phyloP scores from a whole-genome alignment of 345 rosid genomes.

The Isatis tinctoria region DNA sequence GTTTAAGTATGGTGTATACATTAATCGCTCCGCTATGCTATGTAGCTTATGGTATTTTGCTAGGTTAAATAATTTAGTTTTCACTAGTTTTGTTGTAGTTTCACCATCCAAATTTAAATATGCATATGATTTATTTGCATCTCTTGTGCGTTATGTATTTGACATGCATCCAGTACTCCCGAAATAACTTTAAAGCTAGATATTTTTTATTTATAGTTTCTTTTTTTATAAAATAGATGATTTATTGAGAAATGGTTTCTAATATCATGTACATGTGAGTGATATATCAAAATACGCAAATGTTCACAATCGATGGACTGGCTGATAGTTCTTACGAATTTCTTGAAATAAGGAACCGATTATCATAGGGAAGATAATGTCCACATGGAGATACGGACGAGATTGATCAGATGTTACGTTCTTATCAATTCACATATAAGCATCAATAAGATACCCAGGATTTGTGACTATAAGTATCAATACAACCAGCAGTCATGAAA shows the following conservation, averaged over 20 bases:
- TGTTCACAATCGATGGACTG: neutral
- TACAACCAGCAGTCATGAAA: neutral
- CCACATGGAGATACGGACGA: neutral
- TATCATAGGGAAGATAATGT: neutral
- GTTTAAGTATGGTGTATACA: neutral
- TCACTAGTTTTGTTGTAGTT: neutral
- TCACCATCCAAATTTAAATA: neutral
- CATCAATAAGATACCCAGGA: neutral
- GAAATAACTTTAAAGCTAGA: neutral
- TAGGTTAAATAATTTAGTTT: neutral
- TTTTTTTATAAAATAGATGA: neutral
- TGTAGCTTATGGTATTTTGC: conserved; percentile 30
- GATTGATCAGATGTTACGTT: neutral
- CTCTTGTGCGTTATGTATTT: neutral
- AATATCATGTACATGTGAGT: neutral
- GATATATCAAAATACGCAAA: neutral
- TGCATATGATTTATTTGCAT: neutral
- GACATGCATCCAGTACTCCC: no score
- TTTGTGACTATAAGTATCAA: neutral
- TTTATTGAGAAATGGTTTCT: neutral
- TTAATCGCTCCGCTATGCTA: conserved; percentile 40
- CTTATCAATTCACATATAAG: conserved; percentile 38
- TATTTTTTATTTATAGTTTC: neutral
- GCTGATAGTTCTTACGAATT: neutral
- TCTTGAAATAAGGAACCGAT: neutral